phyloP scores from a whole-genome alignment of 192 early-diverging fungal genomes.

The Backusella psychrophila region DNA sequence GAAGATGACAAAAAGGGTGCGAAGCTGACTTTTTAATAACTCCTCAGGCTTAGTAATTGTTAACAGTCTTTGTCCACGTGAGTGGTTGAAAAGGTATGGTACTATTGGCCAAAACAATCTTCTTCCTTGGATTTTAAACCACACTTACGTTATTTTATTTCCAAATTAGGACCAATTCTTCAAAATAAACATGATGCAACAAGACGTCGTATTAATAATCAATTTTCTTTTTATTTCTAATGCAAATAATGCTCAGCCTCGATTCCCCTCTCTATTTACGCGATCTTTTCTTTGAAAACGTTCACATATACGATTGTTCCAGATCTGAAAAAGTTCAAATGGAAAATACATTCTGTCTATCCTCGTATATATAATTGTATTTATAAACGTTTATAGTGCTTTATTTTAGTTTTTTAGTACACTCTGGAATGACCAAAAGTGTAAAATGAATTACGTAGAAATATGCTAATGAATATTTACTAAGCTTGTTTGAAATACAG shows the following conservation, averaged over 20 bases:
- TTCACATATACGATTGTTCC: neutral
- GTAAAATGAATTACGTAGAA: neutral
- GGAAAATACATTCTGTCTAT: neutral
- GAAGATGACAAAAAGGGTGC: neutral
- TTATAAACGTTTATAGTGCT: neutral
- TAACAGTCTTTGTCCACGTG: slow-evolving; percentile 3
- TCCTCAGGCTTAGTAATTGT: neutral
- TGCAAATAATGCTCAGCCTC: neutral
- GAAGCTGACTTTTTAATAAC: neutral
- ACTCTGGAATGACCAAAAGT: neutral
- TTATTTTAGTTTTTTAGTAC: neutral
- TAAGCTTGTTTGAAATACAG: neutral
- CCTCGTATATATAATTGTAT: neutral
- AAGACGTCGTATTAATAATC: slow-evolving; percentile 6
- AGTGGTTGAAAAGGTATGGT: neutral
- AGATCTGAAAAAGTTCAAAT: neutral
- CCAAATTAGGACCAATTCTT: neutral
- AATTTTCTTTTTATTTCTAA: neutral
- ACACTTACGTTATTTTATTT: neutral
- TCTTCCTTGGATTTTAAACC: neutral
- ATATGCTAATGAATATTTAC: neutral
- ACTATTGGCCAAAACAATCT: neutral
- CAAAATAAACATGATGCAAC: slow-evolving; percentile 1
- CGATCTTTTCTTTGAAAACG: neutral
- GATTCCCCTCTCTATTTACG: neutral